Conservation (phyloP, 2,329 filamentous ascomycete genomes). For the Aschersonia sp. region DNA sequence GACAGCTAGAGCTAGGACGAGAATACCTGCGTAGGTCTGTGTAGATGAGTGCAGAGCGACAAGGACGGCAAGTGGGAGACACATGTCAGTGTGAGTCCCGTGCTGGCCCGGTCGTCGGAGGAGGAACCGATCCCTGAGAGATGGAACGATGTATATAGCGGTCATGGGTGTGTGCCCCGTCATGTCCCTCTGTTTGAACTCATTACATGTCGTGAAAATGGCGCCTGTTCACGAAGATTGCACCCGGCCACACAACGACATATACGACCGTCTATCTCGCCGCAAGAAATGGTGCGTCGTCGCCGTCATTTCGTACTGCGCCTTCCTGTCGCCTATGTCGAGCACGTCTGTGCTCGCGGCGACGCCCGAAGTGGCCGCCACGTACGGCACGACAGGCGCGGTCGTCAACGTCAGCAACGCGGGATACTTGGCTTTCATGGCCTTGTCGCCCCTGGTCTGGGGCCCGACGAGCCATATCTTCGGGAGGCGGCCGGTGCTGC, state of each 20-base stretch:
- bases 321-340: slow-evolving; percentile 61
- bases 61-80: too few relatives aligned
- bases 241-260: slow-evolving; percentile 17
- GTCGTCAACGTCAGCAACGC: slow-evolving; percentile 65
- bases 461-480: slow-evolving; percentile 56
- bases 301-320: slow-evolving; percentile 55
- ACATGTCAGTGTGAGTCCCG: too few relatives aligned
- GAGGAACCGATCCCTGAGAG: too few relatives aligned
- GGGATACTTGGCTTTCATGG: slow-evolving; percentile 63
- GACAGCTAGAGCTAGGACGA: too few relatives aligned
- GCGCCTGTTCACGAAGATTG: background rate
- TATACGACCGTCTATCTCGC: slow-evolving; percentile 51
- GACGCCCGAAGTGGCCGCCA: slow-evolving; percentile 56
- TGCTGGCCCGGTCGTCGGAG: too few relatives aligned
- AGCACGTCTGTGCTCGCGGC: slow-evolving; percentile 62
- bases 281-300: slow-evolving; percentile 54
- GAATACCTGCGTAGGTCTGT: too few relatives aligned
- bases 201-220: too few relatives aligned
- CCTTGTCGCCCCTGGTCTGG: slow-evolving; percentile 54
- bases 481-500: slow-evolving; percentile 40
- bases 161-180: too few relatives aligned
- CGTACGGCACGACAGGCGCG: slow-evolving; percentile 49
- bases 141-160: too few relatives aligned
- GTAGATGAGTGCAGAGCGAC: too few relatives aligned
- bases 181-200: too few relatives aligned